Conservation (phyloP, 352 stramenopile genomes). For the Thalassiosira mediterranea region DNA sequence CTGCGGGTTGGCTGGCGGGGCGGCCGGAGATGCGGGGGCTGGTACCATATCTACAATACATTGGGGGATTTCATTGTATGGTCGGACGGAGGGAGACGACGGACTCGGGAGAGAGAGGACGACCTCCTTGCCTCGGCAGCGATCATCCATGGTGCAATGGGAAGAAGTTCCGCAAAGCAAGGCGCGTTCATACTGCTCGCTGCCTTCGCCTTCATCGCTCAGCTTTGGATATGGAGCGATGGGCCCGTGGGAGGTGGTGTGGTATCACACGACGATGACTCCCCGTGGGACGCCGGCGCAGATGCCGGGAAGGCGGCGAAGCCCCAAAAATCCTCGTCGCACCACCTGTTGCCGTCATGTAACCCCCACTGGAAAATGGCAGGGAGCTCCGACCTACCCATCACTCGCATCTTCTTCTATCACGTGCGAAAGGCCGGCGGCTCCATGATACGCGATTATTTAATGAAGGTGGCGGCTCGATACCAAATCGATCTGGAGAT, state of each 20-base stretch:
- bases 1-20: no score
- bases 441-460: slow-evolving; percentile 51
- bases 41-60: no score
- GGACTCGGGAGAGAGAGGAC: no score
- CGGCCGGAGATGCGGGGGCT: no score
- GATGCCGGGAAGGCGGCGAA: neutral
- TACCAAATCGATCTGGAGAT: slow-evolving; percentile 41
- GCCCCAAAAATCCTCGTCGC: neutral
- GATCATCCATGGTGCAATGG: no score
- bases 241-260: neutral
- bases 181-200: neutral
- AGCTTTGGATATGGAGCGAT: neutral
- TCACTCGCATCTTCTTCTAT: slow-evolving; percentile 53
- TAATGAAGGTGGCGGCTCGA: slow-evolving; percentile 24
- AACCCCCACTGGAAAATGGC: neutral
- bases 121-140: no score
- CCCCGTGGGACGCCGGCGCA: neutral
- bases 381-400: slow-evolving; percentile 1
- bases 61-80: no score
- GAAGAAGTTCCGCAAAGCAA: neutral
- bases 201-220: neutral
- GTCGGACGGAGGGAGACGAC: no score
- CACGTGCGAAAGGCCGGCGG: slow-evolving; percentile 49
- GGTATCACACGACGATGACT: neutral
- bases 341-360: neutral